Conservation (phyloP, 208 protist species). For the Zelonia costaricensis region DNA sequence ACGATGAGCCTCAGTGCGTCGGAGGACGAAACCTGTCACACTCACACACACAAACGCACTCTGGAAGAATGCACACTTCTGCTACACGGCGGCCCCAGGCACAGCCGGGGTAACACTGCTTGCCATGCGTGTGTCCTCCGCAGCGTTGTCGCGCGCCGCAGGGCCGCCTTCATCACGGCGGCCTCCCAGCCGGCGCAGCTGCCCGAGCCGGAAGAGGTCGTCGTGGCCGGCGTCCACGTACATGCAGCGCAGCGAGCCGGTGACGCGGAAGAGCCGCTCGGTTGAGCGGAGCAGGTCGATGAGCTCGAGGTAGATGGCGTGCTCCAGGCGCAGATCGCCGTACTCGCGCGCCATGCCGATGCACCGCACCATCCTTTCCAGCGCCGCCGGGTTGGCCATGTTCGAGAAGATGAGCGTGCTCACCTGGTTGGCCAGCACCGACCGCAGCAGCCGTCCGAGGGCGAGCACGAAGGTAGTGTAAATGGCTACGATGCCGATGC, state of each 20-base stretch:
- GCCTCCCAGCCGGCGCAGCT: slow-evolving; percentile 12
- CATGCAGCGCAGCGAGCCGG: slow-evolving; percentile 41
- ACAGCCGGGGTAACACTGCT: background rate
- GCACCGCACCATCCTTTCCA: slow-evolving; percentile 60
- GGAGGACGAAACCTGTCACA: too few relatives aligned
- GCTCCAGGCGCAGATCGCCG: slow-evolving; percentile 71
- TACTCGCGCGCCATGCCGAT: slow-evolving; percentile 54
- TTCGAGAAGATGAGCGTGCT: slow-evolving; percentile 44
- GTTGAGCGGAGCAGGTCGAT: slow-evolving; percentile 75
- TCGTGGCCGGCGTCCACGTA: slow-evolving; percentile 19
- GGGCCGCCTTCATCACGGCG: background rate
- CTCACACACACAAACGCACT: too few relatives aligned
- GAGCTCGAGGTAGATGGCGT: slow-evolving; percentile 74
- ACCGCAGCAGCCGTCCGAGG: slow-evolving; percentile 66
- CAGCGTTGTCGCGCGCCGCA: background rate
- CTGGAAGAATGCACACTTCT: too few relatives aligned
- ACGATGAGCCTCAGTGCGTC: too few relatives aligned
- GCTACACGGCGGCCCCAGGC: too few relatives aligned
- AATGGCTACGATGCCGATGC: slow-evolving; percentile 73
- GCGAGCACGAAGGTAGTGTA: slow-evolving; percentile 88
- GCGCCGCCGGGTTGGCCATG: slow-evolving; percentile 56
- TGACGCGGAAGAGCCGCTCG: slow-evolving; percentile 58
- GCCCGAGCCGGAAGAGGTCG: slow-evolving; percentile 13
- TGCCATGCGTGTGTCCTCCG: background rate
- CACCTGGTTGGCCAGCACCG: slow-evolving; percentile 52